Conservation (phyloP, 352 stramenopile species). For the Hyaloperonospora arabidopsidis region DNA sequence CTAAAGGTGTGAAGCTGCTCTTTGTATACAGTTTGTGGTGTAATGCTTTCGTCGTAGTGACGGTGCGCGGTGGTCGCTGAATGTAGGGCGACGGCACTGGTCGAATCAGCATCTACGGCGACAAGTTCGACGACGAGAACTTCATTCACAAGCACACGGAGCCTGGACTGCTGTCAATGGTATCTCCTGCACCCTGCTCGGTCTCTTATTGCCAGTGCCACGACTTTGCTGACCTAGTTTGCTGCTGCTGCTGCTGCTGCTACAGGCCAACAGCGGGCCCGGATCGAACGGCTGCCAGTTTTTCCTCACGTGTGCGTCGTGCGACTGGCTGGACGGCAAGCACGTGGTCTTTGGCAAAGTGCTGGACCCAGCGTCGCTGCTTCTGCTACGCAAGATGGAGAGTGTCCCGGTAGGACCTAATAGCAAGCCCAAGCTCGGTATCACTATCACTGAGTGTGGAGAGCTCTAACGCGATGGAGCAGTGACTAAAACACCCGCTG, state of each 20-base stretch:
- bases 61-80: constrained; percentile 9
- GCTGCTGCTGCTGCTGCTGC: background rate
- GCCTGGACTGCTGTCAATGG: constrained; percentile 75
- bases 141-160: constrained; percentile 82
- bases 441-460: constrained; percentile 85
- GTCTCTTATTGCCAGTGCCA: background rate
- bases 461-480: constrained; percentile 58
- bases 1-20: constrained; percentile 42
- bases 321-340: constrained; percentile 93
- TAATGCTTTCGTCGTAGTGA: constrained; percentile 1
- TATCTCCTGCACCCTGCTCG: constrained; percentile 13
- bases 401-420: constrained; percentile 77
- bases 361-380: constrained; percentile 76
- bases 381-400: constrained; percentile 88
- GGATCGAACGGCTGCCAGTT: constrained; percentile 94
- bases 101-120: constrained; percentile 81
- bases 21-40: background rate
- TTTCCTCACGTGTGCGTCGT: constrained; percentile 91
- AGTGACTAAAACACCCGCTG: background rate
- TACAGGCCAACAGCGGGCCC: constrained; percentile 88
- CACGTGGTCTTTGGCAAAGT: constrained; percentile 96
- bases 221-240: constrained; percentile 1
- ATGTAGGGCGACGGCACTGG: constrained; percentile 72
- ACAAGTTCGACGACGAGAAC: constrained; percentile 82
- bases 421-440: constrained; percentile 83